A percentile compares a stretch with the other conserved stretches of the same genome.
Evolutionary conservation across 495 filamentous ascomycete species (phyloP).

Genomic region (Penicillium canescens): DNA sequence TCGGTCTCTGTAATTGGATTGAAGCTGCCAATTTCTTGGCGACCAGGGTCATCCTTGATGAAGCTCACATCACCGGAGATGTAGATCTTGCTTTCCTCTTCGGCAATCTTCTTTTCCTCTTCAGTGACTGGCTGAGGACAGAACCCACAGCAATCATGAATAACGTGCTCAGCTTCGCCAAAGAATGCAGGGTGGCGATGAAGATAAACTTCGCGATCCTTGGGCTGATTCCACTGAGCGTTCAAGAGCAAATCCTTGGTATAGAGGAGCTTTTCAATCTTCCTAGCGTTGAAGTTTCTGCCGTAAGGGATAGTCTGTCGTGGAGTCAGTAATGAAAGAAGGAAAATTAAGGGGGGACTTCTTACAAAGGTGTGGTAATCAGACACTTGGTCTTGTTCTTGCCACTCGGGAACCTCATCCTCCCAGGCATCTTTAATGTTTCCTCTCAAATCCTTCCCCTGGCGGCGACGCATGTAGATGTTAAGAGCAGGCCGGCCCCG

Average conservation of each 20-base stretch:
- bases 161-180: slow-evolving; percentile 64
- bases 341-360: neutral
- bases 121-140: slow-evolving; percentile 68
- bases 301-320: slow-evolving; percentile 70
- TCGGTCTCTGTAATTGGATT: slow-evolving; percentile 78
- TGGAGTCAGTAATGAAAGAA: neutral
- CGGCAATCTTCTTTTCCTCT: slow-evolving; percentile 66
- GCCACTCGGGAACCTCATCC: slow-evolving; percentile 82
- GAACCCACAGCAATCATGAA: slow-evolving; percentile 75
- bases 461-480: slow-evolving; percentile 14
- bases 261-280: slow-evolving; percentile 76
- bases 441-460: slow-evolving; percentile 32
- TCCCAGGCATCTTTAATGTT: slow-evolving; percentile 72
- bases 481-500: slow-evolving; percentile 58
- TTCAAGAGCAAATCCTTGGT: slow-evolving; percentile 81
- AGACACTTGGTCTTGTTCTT: slow-evolving; percentile 68
- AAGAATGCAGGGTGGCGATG: slow-evolving; percentile 81
- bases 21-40: slow-evolving; percentile 71
- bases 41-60: slow-evolving; percentile 75
- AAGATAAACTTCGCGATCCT: slow-evolving; percentile 68
- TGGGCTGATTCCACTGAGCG: slow-evolving; percentile 77
- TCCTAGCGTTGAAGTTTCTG: slow-evolving; percentile 63
- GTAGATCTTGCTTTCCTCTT: slow-evolving; percentile 70
- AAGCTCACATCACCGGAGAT: slow-evolving; percentile 70
- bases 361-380: slow-evolving; percentile 70